phyloP scores from a whole-genome alignment of 2,329 filamentous ascomycete genomes.

The Diaporthe eres region DNA sequence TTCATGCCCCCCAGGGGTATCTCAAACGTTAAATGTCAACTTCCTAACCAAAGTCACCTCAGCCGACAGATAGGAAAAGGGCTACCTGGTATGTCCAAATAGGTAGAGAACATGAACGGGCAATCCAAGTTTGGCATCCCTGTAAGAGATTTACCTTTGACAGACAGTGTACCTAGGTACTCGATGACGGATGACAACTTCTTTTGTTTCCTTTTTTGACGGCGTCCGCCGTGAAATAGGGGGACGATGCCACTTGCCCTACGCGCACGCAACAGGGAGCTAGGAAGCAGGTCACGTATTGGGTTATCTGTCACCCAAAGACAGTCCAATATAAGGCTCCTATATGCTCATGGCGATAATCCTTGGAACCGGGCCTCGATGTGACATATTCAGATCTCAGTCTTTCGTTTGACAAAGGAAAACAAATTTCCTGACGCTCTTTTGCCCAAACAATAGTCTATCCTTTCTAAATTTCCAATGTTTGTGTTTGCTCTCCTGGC shows the following conservation, averaged over 20 bases:
- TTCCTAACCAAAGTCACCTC: not conserved
- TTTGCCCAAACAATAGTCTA: not conserved
- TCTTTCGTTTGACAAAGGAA: not conserved
- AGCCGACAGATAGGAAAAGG: not conserved
- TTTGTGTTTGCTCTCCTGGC: not conserved
- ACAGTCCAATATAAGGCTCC: not conserved
- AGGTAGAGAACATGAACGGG: no score
- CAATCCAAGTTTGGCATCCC: no score
- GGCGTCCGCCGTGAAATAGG: not conserved
- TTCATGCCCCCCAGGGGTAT: not conserved
- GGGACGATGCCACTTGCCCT: no score
- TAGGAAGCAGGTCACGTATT: no score
- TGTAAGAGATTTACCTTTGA: not conserved
- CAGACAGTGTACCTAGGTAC: no score
- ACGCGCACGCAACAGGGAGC: no score
- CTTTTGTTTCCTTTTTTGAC: not conserved
- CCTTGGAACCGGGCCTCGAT: accelerated
- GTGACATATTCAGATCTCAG: not conserved
- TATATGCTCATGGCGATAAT: not conserved
- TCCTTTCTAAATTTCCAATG: not conserved
- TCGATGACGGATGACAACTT: not conserved
- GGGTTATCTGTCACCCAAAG: no score
- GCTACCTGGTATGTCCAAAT: no score
- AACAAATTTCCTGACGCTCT: not conserved
- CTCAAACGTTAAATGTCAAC: not conserved